Base-by-base conservation (phyloP, 768 basidiomycete genomes). In the Macrolepiota fuliginosa region DNA sequence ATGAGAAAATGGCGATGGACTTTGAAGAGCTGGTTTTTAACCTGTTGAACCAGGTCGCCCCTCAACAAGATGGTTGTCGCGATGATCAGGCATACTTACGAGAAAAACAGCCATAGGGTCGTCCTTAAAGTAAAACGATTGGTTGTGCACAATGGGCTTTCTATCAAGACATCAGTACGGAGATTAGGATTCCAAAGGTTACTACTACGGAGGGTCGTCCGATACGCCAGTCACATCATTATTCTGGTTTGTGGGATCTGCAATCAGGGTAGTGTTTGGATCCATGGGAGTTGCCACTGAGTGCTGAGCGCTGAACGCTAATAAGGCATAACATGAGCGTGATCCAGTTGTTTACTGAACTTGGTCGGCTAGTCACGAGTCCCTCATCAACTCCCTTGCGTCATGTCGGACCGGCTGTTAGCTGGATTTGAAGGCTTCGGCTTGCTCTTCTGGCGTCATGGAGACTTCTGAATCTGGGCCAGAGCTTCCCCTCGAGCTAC, bases 401-500 rank as follows among this genome's bases (percentile, higher is more conserved):
- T 53, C 51, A 53, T 53, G 49, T 53, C 51, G 51, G 51, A 15
- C 51, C 51, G 27, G n/a, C 51, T 13, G 5, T 10, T n/a, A 6
- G 6, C 1, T 45, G 7, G 19, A 22, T 17, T 13, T 27, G 24
- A 24, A 24, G 10, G 47, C 24, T 12, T 22, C 1, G 24, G 24
- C 25, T 27, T 24, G 47, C 24, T 25, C 22, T 27, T 13, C 25
- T 49, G 10, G 47, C 12, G 4, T 27, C 45, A 53, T 54, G 32
- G 32, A 12, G 17, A 13, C 22, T 54, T 24, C 29, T 37, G 15
- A 17, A 15, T 40, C 46, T 11, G 3, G 42, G 24, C 54, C 74
- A 29, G 83, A 89, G 63, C 77, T 93, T 2, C 91, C 91, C 10
- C 64, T 85, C 19, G 91, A 92, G 52, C 70, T 93, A 19, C 68